Evolutionary conservation across 2,329 filamentous ascomycete species (phyloP).

Genomic region (Sclerotinia trifoliorum): DNA sequence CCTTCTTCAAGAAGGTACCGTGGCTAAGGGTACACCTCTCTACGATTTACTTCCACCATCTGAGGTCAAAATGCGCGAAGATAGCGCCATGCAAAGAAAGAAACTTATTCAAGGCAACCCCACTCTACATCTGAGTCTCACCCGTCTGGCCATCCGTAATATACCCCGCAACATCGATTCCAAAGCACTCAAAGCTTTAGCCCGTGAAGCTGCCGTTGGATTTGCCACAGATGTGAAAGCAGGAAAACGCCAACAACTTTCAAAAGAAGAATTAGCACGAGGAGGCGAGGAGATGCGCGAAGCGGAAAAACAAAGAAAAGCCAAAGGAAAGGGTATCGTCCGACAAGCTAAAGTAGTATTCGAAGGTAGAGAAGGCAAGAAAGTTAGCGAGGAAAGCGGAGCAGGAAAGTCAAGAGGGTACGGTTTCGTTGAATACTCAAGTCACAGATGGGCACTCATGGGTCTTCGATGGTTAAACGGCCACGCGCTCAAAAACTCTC

Average conservation of each 20-base stretch:
- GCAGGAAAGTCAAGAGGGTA: slow-evolving; percentile 88
- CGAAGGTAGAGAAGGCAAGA: slow-evolving; percentile 80
- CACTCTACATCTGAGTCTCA: slow-evolving; percentile 81
- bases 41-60: slow-evolving; percentile 73
- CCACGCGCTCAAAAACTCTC: slow-evolving; percentile 55
- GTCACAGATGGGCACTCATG: slow-evolving; percentile 92
- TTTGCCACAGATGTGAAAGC: slow-evolving; percentile 88
- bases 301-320: slow-evolving; percentile 75
- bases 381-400: slow-evolving; percentile 73
- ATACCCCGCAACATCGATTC: slow-evolving; percentile 78
- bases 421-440: slow-evolving; percentile 95
- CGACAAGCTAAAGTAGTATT: slow-evolving; percentile 94
- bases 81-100: slow-evolving; percentile 83
- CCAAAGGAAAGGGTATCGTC: slow-evolving; percentile 82
- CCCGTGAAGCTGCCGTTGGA: slow-evolving; percentile 86
- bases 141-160: slow-evolving; percentile 87
- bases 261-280: slow-evolving; percentile 82
- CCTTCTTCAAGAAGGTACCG: slow-evolving; percentile 81
- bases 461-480: slow-evolving; percentile 92
- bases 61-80: slow-evolving; percentile 84
- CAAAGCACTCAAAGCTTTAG: slow-evolving; percentile 88
- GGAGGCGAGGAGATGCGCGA: slow-evolving; percentile 78
- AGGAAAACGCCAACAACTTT: slow-evolving; percentile 72
- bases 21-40: slow-evolving; percentile 72
- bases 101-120: slow-evolving; percentile 90